Evolutionary conservation across 345 rosid species (phyloP).

Genomic region (Geranium rotundifolium): DNA sequence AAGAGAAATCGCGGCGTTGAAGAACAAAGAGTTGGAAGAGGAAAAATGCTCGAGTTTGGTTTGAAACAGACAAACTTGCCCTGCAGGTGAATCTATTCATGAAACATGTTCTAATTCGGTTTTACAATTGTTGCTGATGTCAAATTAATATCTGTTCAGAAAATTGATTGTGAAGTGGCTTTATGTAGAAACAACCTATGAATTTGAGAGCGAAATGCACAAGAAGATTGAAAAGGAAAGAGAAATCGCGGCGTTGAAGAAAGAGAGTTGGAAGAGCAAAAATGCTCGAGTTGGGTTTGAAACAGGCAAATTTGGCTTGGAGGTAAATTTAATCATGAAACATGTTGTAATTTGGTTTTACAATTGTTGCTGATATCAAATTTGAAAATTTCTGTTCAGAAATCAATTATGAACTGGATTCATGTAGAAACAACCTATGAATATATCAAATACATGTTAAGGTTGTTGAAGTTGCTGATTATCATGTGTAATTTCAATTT

Average conservation of each 20-base stretch:
- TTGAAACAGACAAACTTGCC: background rate
- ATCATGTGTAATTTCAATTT: background rate
- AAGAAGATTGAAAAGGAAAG: constrained; percentile 30
- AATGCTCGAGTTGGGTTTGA: too few species aligned
- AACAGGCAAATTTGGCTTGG: background rate
- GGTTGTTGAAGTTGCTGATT: background rate
- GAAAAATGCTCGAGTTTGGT: too few species aligned
- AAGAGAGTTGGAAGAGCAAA: constrained; percentile 2
- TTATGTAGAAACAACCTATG: too few species aligned
- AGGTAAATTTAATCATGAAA: background rate
- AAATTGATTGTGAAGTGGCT: too few species aligned
- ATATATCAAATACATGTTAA: background rate
- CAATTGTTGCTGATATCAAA: background rate
- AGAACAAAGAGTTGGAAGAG: constrained; percentile 7
- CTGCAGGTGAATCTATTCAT: background rate
- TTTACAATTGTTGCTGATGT: too few species aligned
- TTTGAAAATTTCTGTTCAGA: too few species aligned
- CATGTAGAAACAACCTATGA: background rate
- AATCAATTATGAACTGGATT: too few species aligned
- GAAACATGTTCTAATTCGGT: too few species aligned
- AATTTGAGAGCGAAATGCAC: too few species aligned
- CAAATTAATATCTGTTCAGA: too few species aligned
- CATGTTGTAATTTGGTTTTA: too few species aligned
- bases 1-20: constrained; percentile 24
- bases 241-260: constrained; percentile 23